Base-by-base conservation (phyloP, 2,329 filamentous ascomycete species). In the Furcasterigmium sp. region DNA sequence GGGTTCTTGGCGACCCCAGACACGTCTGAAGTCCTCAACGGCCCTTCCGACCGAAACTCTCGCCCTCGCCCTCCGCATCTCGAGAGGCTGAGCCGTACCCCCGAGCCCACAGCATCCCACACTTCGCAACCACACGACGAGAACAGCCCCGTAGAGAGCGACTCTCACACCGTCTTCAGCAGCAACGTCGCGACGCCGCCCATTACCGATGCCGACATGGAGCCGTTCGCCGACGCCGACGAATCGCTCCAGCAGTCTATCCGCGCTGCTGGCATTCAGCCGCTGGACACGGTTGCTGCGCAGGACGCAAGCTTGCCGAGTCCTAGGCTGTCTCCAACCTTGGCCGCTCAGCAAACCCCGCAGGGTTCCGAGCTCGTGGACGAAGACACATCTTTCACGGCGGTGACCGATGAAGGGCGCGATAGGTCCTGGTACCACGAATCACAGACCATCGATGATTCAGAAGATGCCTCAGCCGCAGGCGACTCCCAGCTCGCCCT, bases 301-400 rank as follows among this genome's bases (percentile, higher is more conserved):
- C 87, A 93, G 60, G 91, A 96, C 69, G 89, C 88, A 51, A 96
- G 89, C 64, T 73, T 98, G 48, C 93, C 93, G 41, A 98, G 93
- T 61, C 93, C 93, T 26, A 91, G 93, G 56, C 69, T 98, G 44
- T 98, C 93, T 20, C 93, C 93, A 4, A 94, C 91, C 6, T 79
- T 94, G 46, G 88, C 91, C 35, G 72, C 74, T 20, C 74, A 79
- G 53, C 59, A 73, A 8, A 70, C 70, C 18, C 56, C 60, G 2
- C 54, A 56, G 20, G 60, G 61, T 20, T 61, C 63, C 14, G 67
- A 74, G 35, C 73, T 76, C 2, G 65, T 66, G 10, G 65, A 66
- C 3, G 64, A 59, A 9, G 68, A 72, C 7, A 67, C 55, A 65
- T 15, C 62, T 61, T 39, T 56, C 48, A 18, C 32, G n/a, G 8